Evolutionary conservation across 1,139 yeast species (phyloP), one percentile per base, ranked within the genome.

Genomic region (Debaryomycetaceae sp.): DNA sequence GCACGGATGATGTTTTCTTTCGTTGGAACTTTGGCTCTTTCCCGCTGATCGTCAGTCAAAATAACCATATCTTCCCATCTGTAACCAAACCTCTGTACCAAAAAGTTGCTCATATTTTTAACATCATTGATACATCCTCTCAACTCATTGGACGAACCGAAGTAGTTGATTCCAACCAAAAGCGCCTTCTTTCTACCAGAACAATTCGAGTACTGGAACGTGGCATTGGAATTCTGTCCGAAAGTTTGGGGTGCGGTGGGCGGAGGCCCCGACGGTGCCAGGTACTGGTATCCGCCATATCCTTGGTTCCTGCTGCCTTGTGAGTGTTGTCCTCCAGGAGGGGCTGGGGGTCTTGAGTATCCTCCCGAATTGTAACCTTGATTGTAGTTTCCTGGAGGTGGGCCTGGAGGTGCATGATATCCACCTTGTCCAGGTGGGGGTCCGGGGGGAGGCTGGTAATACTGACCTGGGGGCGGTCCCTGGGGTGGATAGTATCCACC

Each of bases 61-160:
- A 88, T 73, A 13, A 91, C 97, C 72, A 91, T 89, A 60, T 91
- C 95, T 24, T 85, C 91, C 54, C 76, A 72, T 31, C 66, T 59
- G 65, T 87, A 91, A 0, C 96, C 96, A 56, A 76, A 82, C 37
- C 72, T 62, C 44, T 72, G 69, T 36, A 79, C 71, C 52, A 84
- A 66, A 55, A 81, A 84, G 40, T 64, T 62, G 54, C 76, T 71
- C 76, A 84, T 82, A 61, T 82, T 84, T 53, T 77, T 72, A 34
- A 81, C 87, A 64, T 86, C 95, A 58, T 91, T 91, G 63, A 91
- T 87, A 65, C 97, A 90, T 1, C 98, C 98, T 45, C 84, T 72
- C 49, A 91, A 72, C 51, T 77, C 83, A 61, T 82, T 84, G 41
- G 66, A 68, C n/a, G 85, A 65, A 8, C 96, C 95, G 55, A 83